These are phyloP conservation scores for Entoloma clypeatum DNA, from an alignment of 1,284 basidiomycete genomes.

Conservation along the genomic window DNA sequence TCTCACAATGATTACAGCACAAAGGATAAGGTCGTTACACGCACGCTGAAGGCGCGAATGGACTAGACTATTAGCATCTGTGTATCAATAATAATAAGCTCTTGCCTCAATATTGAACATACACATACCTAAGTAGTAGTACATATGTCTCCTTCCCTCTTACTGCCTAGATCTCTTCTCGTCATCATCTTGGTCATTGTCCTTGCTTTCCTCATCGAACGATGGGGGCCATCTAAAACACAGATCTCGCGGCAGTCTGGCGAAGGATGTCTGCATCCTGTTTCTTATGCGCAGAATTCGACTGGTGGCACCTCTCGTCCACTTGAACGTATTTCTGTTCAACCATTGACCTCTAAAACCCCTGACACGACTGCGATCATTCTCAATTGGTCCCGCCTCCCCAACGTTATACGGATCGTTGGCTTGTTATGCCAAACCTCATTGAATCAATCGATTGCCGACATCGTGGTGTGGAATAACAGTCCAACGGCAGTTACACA, in stretches of 20 bases:
- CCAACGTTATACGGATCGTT: conserved; percentile 55
- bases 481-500: conserved; percentile 40
- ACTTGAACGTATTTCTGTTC: conserved; percentile 1
- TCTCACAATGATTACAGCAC: conserved; percentile 50
- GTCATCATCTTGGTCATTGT: no score
- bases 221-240: no score
- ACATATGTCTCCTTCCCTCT: no score
- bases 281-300: no score
- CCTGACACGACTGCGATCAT: conserved; percentile 49
- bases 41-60: conserved; percentile 88
- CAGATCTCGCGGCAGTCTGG: no score
- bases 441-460: conserved; percentile 45
- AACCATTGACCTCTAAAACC: conserved; percentile 9
- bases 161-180: no score
- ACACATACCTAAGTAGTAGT: no score
- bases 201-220: no score
- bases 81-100: background rate
- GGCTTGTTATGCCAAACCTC: conserved; percentile 46
- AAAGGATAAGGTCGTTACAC: conserved; percentile 81
- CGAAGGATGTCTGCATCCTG: conserved; percentile 8
- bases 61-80: conserved; percentile 52
- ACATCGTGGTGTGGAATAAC: conserved; percentile 65
- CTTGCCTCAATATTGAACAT: no score
- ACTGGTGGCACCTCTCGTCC: conserved; percentile 1
- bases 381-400: conserved; percentile 62